These are phyloP conservation scores for Monilinia fructicola DNA, from an alignment of 2,329 filamentous ascomycete genomes.

Conservation along the genomic window DNA sequence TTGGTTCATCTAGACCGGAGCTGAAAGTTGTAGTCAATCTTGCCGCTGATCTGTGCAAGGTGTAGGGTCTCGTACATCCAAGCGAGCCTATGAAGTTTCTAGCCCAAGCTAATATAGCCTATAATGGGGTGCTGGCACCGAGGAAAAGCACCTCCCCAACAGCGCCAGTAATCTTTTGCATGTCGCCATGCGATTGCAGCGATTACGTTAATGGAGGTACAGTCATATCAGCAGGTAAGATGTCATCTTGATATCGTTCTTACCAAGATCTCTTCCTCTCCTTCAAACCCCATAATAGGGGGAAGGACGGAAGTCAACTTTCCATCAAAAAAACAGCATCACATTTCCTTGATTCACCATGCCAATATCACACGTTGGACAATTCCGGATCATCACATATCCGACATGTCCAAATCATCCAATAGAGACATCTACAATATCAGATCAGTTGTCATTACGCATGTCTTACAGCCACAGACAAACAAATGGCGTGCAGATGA, in stretches of 20 bases:
- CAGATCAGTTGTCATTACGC: background rate
- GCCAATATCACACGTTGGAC: background rate
- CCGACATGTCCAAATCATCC: background rate
- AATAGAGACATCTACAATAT: background rate
- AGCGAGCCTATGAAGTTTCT: background rate
- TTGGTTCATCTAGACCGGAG: conserved; percentile 10
- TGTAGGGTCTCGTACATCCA: background rate
- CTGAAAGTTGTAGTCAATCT: conserved; percentile 14
- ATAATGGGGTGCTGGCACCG: background rate
- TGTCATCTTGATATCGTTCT: background rate
- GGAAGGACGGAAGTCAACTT: background rate
- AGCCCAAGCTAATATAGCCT: background rate
- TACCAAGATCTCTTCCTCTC: background rate
- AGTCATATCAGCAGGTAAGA: background rate
- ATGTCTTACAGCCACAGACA: conserved; percentile 6
- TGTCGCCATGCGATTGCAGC: too few relatives aligned
- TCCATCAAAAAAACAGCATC: background rate
- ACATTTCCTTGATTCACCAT: background rate
- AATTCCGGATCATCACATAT: background rate
- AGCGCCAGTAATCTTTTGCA: too few relatives aligned
- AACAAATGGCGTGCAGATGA: background rate
- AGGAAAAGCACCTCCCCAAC: background rate
- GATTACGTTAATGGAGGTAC: background rate
- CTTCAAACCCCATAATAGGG: background rate
- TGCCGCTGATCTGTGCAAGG: conserved; percentile 17